Evolutionary conservation across 1,284 basidiomycete genomes (phyloP), one percentile per base, ranked within the genome.

Genomic region (Exobasidium cylindrosporum): DNA sequence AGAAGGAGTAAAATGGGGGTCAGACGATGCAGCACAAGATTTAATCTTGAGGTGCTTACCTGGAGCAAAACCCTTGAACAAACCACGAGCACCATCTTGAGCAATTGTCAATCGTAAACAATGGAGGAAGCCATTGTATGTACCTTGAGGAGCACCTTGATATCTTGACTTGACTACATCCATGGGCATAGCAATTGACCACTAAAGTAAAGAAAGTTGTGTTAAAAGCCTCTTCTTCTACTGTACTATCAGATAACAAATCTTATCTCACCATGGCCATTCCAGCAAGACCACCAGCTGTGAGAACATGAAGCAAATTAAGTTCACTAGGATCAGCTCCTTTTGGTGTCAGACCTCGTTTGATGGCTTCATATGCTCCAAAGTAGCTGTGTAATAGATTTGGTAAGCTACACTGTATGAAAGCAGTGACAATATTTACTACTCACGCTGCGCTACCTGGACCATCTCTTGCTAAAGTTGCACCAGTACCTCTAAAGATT

Each of bases 61-160:
- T 26, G 96, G 96, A 57, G 91, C 94, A 78, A 97, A 92, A 28
- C 95, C 96, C 82, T 90, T 97, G 90, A 94, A 99, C 31, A 99
- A 84, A 4, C 95, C 94, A 44, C 83, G 84, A 26, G 90, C 83
- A 54, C 96, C 96, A 81, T 97, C 94, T 63, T 85, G 85, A n/a
- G 91, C 90, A 68, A 98, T 89, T 3, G 93, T 92, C 83, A 97
- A 92, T 58, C 88, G 84, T 31, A 89, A 87, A 78, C 96, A 99
- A 81, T 99, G 96, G 64, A 97, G 73, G 79, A 98, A 87, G 44
- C 96, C 93, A 53, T 87, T 88, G 83, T 98, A 99, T 13, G 93
- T 97, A 28, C 96, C 96, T 3, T 88, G 87, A 24, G 94, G 93
- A 29, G 96, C 95, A n/a, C 91, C 92, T 82, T 99, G 96, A 56